Base-by-base conservation (phyloP, 306 rosid genomes). In the Ochetophila trinervis region DNA sequence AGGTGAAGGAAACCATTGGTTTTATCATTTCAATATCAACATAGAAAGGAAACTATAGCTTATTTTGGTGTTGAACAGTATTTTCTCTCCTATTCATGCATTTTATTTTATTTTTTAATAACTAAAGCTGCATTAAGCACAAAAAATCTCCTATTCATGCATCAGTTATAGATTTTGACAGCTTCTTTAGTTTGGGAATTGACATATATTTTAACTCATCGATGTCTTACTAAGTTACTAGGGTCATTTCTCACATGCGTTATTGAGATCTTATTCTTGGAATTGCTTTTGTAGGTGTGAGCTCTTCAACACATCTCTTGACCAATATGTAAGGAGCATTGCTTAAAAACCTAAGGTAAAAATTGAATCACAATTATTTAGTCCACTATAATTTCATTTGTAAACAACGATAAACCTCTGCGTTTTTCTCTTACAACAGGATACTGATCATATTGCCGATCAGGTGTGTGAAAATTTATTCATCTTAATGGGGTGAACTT, bases 281-380 rank as follows among this genome's bases (percentile, higher is more conserved):
- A 12, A 40, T 74, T 81, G 22, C 55, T 72, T n/a, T 62, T 70
- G 57, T 72, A 92, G 98, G 86, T 85, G 80, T 63, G 92, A 89
- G 80, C 86, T 89, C 59, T 92, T 92, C 87, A 84, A 85, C 80
- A 92, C 98, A 59, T 76, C 86, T 15, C 88, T 92, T 68, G 95
- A 89, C 83, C 96, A 92, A 67, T 87, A 92, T 81, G 89, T 84
- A 36, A 87, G 95, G 76, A 90, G 88, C 81, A 87, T 92, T 65
- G 87, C 86, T 1, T 92, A 85, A 81, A 72, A 63, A 85, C 23
- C 45, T n/a, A 10, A 40, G 45, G 45, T 40, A 40, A 40, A 27
- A 40, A 8, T 40, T 40, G 12, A 40, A 12, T 40, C 45, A 40
- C 45, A 1, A 40, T 40, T 40, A 3, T 40, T 2, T 40, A 40